These are phyloP conservation scores for Isochrysis galbana DNA, from an alignment of 78 protist species.

Conservation along the genomic window DNA sequence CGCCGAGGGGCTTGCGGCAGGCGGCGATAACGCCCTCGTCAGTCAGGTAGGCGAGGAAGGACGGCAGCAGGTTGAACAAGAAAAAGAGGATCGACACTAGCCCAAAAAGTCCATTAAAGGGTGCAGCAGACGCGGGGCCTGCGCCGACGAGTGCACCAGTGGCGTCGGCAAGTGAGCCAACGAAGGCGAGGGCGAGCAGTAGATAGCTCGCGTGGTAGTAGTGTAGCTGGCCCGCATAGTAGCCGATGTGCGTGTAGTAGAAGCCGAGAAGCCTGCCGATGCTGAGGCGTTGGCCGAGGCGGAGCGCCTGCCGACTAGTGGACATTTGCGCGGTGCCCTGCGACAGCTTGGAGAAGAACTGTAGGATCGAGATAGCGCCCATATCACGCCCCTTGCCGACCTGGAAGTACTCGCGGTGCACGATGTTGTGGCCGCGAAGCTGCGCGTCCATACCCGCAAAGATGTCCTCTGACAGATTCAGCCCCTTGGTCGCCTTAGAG, in stretches of 20 bases:
- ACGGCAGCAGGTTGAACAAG: not conserved
- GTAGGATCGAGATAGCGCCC: not conserved
- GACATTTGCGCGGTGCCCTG: not conserved
- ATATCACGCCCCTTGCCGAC: slow-evolving; percentile 5
- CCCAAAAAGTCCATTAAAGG: not conserved
- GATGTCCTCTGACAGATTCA: slow-evolving; percentile 12
- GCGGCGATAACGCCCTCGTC: not conserved
- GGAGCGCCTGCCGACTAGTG: not conserved
- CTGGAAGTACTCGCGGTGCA: not conserved
- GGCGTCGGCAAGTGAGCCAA: not conserved
- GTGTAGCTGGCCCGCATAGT: not conserved
- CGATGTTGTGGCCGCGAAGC: not conserved
- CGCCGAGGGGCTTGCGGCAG: not conserved
- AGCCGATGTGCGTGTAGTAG: not conserved
- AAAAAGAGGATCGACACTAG: not conserved
- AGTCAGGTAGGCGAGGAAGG: not conserved
- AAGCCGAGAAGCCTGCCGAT: not conserved
- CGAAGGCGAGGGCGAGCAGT: not conserved
- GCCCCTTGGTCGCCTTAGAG: slow-evolving; percentile 4
- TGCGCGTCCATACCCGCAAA: not conserved
- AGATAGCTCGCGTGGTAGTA: not conserved
- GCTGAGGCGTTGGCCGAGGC: not conserved
- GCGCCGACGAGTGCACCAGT: not conserved
- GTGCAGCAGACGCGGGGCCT: not conserved
- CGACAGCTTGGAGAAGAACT: not conserved